phyloP scores from a whole-genome alignment of 2,329 filamentous ascomycete species.

The Paecilomyces dactylethromorphus region DNA sequence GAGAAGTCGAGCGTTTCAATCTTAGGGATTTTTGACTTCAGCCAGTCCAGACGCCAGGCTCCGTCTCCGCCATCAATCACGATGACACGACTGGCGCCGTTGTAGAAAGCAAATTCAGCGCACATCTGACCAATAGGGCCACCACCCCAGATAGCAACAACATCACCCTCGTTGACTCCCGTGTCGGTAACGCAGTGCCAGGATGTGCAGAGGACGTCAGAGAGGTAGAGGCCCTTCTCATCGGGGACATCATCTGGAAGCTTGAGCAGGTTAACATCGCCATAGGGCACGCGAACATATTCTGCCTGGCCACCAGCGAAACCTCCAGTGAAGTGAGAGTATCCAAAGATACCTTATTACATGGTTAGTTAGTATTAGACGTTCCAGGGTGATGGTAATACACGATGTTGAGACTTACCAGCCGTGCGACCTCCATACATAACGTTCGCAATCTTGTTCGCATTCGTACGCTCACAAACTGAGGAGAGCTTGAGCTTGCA shows the following conservation, averaged over 20 bases:
- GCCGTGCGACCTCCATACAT: constrained; percentile 76
- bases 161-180: constrained; percentile 67
- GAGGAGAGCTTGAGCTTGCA: constrained; percentile 73
- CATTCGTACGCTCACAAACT: constrained; percentile 73
- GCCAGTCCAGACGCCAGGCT: constrained; percentile 58
- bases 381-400: background rate
- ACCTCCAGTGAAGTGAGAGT: constrained; percentile 71
- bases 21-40: constrained; percentile 59
- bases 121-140: constrained; percentile 80
- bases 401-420: constrained; percentile 38
- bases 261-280: constrained; percentile 72
- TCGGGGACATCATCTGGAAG: constrained; percentile 75
- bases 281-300: constrained; percentile 74
- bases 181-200: constrained; percentile 83
- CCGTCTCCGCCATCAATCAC: constrained; percentile 66
- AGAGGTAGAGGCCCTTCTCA: constrained; percentile 75
- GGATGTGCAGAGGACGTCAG: constrained; percentile 71
- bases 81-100: constrained; percentile 69
- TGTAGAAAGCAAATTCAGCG: constrained; percentile 59
- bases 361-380: constrained; percentile 6
- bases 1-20: constrained; percentile 65
- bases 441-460: constrained; percentile 61
- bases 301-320: constrained; percentile 86
- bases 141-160: constrained; percentile 80
- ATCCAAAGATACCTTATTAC: constrained; percentile 56